Evolutionary conservation across 352 stramenopile genomes (phyloP), one percentile per base, ranked within the genome.

Genomic region (Globisporangium takayamanum): DNA sequence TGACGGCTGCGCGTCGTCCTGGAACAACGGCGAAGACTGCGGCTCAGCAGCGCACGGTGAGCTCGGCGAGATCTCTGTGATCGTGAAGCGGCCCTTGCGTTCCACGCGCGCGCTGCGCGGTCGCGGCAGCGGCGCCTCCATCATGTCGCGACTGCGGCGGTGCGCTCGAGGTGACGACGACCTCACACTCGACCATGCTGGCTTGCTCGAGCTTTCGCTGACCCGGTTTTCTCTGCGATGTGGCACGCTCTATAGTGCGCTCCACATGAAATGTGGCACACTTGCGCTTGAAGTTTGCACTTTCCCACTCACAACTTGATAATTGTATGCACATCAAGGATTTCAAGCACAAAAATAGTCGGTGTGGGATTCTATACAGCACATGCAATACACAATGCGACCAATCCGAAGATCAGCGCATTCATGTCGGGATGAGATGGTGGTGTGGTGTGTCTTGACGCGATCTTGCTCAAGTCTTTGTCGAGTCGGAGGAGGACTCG

Each of bases 81-180:
- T 93, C 5, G 83, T 93, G 65, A 93, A 93, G 68, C 83, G 79
- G 10, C 83, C 80, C 55, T 82, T 80, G 64, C 78, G 72, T 69
- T 93, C 76, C 11, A 92, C 80, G 39, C 80, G 80, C 68, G 62
- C 72, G 53, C 64, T 56, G 5, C 22, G 49, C n/a, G 51, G 61
- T 39, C 60, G 64, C 55, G 74, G 74, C 57, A 22, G 48, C 55
- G 74, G 76, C 57, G 28, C 52, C 64, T 74, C 70, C 64, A 77
- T 80, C 53, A 44, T 39, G 33, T 39, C 33, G 33, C 33, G 33
- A 39, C 33, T 39, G 33, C 33, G 33, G 33, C 33, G 33, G 6
- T 39, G 4, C 33, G 33, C 33, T 39, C 33, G 33, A 39, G 33
- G 33, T 39, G 33, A 39, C 33, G 33, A 39, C 33, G 33, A 10